Evolutionary conservation across 441 rosid species (phyloP).

Genomic region (Croton setiger): DNA sequence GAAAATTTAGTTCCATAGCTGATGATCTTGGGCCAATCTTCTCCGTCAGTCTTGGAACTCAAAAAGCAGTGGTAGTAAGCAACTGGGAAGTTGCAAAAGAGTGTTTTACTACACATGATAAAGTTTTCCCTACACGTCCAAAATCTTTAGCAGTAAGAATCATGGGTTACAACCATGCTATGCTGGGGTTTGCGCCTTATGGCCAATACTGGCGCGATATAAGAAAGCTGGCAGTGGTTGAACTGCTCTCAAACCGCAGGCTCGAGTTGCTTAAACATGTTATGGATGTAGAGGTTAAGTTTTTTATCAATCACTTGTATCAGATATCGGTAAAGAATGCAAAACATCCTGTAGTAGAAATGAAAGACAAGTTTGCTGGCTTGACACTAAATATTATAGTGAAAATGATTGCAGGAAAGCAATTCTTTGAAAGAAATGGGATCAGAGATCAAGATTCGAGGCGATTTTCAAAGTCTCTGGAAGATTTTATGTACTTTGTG

Average conservation of each 20-base stretch:
- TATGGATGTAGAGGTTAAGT: constrained; percentile 24
- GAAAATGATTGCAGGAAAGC: constrained; percentile 35
- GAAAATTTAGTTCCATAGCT: constrained; percentile 31
- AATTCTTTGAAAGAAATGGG: constrained; percentile 14
- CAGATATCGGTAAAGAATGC: constrained; percentile 19
- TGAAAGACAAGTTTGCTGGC: constrained; percentile 34
- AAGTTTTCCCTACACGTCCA: constrained; percentile 35
- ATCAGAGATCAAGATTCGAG: constrained; percentile 23
- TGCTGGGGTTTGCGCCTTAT: constrained; percentile 41
- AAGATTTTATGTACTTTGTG: constrained; percentile 20
- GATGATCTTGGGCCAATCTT: constrained; percentile 38
- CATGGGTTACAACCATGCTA: constrained; percentile 32
- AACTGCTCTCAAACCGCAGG: constrained; percentile 39
- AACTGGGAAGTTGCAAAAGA: constrained; percentile 37
- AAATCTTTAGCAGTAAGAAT: constrained; percentile 20
- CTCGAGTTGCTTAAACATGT: constrained; percentile 38
- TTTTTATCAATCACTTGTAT: constrained; percentile 22
- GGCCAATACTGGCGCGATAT: constrained; percentile 41
- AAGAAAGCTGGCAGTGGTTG: constrained; percentile 34
- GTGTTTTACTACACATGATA: constrained; percentile 42
- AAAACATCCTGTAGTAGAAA: constrained; percentile 21
- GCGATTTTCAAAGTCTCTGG: constrained; percentile 23
- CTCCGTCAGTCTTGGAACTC: constrained; percentile 32
- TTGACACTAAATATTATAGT: constrained; percentile 31
- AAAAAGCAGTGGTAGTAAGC: constrained; percentile 33